Base-by-base conservation (phyloP, 495 filamentous ascomycete species). In the Aspergillus sclerotiicarbonarius region DNA sequence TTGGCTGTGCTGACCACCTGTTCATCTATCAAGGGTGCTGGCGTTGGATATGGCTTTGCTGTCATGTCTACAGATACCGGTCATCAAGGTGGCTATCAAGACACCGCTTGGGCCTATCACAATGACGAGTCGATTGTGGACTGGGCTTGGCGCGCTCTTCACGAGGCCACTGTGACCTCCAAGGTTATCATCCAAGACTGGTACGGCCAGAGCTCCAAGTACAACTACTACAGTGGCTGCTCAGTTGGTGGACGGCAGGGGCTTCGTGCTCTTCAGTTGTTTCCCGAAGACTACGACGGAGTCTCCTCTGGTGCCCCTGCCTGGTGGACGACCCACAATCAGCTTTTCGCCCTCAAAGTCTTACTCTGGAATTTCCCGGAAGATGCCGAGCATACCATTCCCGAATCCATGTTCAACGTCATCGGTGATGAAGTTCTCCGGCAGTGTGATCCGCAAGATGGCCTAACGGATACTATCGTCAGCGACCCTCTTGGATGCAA, bases 401-500 rank as follows among this genome's bases (percentile, higher is more conserved):
- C 9, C 35, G 5, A 6, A 12, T 37, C 35, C 10, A 37, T 37
- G n/a, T n/a, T n/a, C n/a, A n/a, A n/a, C n/a, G n/a, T n/a, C n/a
- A n/a, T n/a, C n/a, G n/a, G n/a, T n/a, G n/a, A n/a, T n/a, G n/a
- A n/a, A n/a, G n/a, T n/a, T n/a, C n/a, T n/a, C n/a, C n/a, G n/a
- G n/a, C n/a, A n/a, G n/a, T n/a, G n/a, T n/a, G n/a, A n/a, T n/a
- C n/a, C n/a, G n/a, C n/a, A n/a, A n/a, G n/a, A n/a, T n/a, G n/a
- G n/a, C n/a, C n/a, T n/a, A n/a, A n/a, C n/a, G n/a, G 35, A 37
- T 13, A 37, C 35, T 37, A 37, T 37, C 4, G 15, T 37, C 35
- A 37, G 71, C 51, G 62, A 71, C 29, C 83, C 84, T 0, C 58
- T 67, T 8, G 62, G 67, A 9, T 87, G 83, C 71, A 68, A 75